Evolutionary conservation across 2,329 filamentous ascomycete genomes (phyloP).

Genomic region (Ceratocystis papillata): DNA sequence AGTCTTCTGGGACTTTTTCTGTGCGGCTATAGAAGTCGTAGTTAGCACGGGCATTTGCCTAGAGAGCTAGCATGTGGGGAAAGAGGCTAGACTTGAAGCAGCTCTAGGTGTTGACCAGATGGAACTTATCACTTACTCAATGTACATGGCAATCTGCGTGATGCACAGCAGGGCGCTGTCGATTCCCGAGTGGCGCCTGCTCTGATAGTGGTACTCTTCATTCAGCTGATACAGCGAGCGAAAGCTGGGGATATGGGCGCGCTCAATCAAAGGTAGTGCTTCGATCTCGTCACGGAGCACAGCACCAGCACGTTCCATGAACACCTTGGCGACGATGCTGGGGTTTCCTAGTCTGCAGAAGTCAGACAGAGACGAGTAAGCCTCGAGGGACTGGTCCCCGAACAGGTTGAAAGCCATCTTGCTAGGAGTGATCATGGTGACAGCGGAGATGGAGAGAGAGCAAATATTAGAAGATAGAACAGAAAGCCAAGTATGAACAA

Average conservation of each 20-base stretch:
- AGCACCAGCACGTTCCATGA: slow-evolving; percentile 48
- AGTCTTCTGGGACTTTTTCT: slow-evolving; percentile 46
- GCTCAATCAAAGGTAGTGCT: slow-evolving; percentile 45
- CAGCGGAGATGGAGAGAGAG: not conserved
- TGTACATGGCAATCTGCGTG: slow-evolving; percentile 56
- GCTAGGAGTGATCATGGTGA: slow-evolving; percentile 25
- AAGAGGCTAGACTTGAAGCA: not conserved
- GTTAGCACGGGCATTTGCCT: not conserved
- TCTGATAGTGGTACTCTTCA: slow-evolving; percentile 50
- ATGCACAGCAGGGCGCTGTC: slow-evolving; percentile 56
- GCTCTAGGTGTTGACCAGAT: too few relatives aligned
- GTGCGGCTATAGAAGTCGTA: slow-evolving; percentile 33
- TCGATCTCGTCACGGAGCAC: slow-evolving; percentile 52
- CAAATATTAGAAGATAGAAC: not conserved
- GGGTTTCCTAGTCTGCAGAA: slow-evolving; percentile 39
- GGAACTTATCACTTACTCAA: slow-evolving; percentile 44
- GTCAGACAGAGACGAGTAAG: slow-evolving; percentile 50
- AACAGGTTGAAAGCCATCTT: slow-evolving; percentile 51
- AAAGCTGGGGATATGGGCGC: slow-evolving; percentile 51
- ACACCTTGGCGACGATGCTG: slow-evolving; percentile 47
- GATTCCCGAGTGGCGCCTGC: slow-evolving; percentile 48
- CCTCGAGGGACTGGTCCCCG: slow-evolving; percentile 60
- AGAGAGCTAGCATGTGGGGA: not conserved
- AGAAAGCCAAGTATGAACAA: slow-evolving; percentile 2
- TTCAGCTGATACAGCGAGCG: slow-evolving; percentile 53